Conservation (phyloP, 2,329 filamentous ascomycete species). For the Aureobasidium lini region DNA sequence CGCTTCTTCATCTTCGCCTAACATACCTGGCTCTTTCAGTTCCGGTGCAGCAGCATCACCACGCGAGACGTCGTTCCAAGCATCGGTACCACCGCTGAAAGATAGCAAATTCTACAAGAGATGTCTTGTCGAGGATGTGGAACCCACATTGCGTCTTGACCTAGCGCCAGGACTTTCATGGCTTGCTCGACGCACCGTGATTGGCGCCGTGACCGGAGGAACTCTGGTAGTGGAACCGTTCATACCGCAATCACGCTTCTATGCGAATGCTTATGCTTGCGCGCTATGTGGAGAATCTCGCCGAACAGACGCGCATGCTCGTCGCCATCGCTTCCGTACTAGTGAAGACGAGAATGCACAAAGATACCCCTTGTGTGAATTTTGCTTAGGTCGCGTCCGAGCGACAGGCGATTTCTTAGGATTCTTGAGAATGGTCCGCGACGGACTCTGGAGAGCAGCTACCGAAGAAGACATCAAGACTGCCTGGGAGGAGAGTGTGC, state of each 20-base stretch:
- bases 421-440: constrained; percentile 83
- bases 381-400: constrained; percentile 75
- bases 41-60: constrained; percentile 29
- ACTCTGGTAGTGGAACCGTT: constrained; percentile 85
- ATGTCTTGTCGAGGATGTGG: constrained; percentile 79
- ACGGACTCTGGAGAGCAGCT: constrained; percentile 82
- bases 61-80: constrained; percentile 24
- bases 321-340: constrained; percentile 82
- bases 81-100: constrained; percentile 57
- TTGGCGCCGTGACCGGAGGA: constrained; percentile 76
- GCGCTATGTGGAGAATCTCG: constrained; percentile 82
- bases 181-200: constrained; percentile 78
- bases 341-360: constrained; percentile 81
- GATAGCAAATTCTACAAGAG: constrained; percentile 95
- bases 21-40: constrained; percentile 36
- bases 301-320: constrained; percentile 60
- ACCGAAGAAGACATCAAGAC: constrained; percentile 75
- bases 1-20: constrained; percentile 27
- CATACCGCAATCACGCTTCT: constrained; percentile 43
- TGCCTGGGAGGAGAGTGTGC: constrained; percentile 91
- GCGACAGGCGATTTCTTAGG: constrained; percentile 89
- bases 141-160: constrained; percentile 86
- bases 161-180: constrained; percentile 85
- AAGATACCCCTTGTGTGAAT: constrained; percentile 80
- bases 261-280: constrained; percentile 59